Percentiles rank a stretch among this genome's conserved stretches.
phyloP scores from a whole-genome alignment of 164 flowering plant genomes.

The Umbellularia californica region DNA sequence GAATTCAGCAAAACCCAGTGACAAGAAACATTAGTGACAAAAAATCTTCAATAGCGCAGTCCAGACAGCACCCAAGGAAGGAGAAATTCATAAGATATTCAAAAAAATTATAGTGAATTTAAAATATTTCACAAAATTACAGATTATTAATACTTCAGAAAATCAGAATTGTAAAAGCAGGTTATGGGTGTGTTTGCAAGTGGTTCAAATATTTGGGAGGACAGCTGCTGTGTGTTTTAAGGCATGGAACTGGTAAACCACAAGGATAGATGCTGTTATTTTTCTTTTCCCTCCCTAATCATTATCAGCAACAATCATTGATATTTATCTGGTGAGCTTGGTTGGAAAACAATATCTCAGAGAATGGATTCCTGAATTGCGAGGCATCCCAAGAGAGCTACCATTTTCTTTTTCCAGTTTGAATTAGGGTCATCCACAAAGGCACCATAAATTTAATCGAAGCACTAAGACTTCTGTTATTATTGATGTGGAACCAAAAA shows the following conservation, averaged over 20 bases:
- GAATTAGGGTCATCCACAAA: too few relatives aligned
- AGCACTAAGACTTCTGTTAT: background rate
- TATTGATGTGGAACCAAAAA: background rate
- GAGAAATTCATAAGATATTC: background rate
- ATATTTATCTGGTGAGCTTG: background rate
- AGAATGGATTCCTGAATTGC: too few relatives aligned
- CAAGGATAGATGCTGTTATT: background rate
- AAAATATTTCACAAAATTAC: too few relatives aligned
- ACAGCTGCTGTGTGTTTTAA: background rate
- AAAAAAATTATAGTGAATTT: background rate
- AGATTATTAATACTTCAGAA: background rate
- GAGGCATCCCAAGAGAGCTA: too few relatives aligned
- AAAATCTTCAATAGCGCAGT: too few relatives aligned
- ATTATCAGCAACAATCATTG: background rate
- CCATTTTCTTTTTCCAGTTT: too few relatives aligned
- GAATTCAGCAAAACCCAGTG: background rate
- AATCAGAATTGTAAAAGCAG: background rate
- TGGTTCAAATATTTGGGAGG: background rate
- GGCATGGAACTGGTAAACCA: background rate
- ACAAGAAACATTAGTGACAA: background rate
- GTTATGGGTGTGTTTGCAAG: background rate
- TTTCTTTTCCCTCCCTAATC: background rate
- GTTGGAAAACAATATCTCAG: too few relatives aligned
- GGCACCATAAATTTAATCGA: too few relatives aligned
- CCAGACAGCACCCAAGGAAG: background rate